Percentiles rank a stretch among this genome's conserved stretches.
These are phyloP conservation scores for Kodamaea derodonti DNA, from an alignment of 1,139 yeast genomes.

Conservation along the genomic window DNA sequence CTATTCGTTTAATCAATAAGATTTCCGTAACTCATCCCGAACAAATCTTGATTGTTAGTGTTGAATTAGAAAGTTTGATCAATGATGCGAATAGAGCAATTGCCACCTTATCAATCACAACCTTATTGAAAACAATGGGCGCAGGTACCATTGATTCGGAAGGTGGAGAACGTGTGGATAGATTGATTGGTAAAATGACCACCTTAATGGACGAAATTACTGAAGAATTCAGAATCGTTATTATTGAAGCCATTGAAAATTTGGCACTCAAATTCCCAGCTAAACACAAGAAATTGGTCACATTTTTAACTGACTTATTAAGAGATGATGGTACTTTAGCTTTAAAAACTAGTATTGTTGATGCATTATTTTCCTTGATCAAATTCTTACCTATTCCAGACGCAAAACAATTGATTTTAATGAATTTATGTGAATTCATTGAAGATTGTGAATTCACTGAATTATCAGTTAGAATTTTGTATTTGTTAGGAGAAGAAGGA, in stretches of 20 bases:
- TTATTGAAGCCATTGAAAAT: constrained; percentile 90
- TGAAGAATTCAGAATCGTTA: constrained; percentile 92
- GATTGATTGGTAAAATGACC: constrained; percentile 82
- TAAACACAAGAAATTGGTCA: constrained; percentile 78
- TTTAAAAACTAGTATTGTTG: constrained; percentile 84
- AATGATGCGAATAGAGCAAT: constrained; percentile 86
- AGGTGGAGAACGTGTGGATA: constrained; percentile 71
- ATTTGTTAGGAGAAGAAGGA: constrained; percentile 90
- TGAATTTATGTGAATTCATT: constrained; percentile 90
- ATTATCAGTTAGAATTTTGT: constrained; percentile 85
- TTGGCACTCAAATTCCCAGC: constrained; percentile 90
- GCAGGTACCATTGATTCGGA: constrained; percentile 44
- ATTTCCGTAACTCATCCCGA: constrained; percentile 82
- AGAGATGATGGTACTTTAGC: constrained; percentile 88
- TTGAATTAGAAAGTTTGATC: constrained; percentile 81
- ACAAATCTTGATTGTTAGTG: constrained; percentile 62
- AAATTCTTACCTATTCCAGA: constrained; percentile 70
- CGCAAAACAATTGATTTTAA: constrained; percentile 81
- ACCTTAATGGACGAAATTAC: constrained; percentile 91
- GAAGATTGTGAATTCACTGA: constrained; percentile 98
- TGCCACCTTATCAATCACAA: constrained; percentile 98
- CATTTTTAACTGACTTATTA: constrained; percentile 78
- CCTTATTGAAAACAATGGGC: constrained; percentile 91
- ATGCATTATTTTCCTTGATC: constrained; percentile 87
- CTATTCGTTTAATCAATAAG: constrained; percentile 83